Base-by-base conservation (phyloP, 2,329 filamentous ascomycete genomes). In the Xylariaceae sp. region DNA sequence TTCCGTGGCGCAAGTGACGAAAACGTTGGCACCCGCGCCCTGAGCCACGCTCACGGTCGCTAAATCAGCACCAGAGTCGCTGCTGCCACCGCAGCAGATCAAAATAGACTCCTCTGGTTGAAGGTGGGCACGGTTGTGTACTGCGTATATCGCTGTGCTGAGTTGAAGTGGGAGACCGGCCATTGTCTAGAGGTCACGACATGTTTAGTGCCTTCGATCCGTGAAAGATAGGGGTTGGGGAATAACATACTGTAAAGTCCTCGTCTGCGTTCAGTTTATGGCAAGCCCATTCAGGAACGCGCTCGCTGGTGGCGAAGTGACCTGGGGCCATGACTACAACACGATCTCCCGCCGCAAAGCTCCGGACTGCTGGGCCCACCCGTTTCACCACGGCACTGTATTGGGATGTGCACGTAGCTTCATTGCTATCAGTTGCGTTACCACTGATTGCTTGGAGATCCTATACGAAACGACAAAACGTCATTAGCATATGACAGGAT, bases 61-160 rank as follows among this genome's bases (percentile, higher is more conserved):
- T 40, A 67, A 65, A 3, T 72, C 72, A 6, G 73, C 57, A 4
- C 63, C 68, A 11, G 19, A 19, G 19, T 19, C 19, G 19, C 19
- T 19, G 19, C 71, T 69, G 3, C 69, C 60, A 1, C 65, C 72
- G 3, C 64, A 60, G 46, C 73, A 72, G 0, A 74, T 68, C 6
- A 74, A 56, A 0, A 74, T 60, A 1, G 57, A 63, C 41, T 74
- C 66, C 0, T 62, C 66, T 2, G 42, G 12, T 4, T 53, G 44
- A 0, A 73, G 32, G 2, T 60, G 40, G 0, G 67, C 71, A 2
- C 66, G 50, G 32, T 71, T 53, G 7, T 61, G 30, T 1, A 74
- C 53, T 0, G 64, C 69, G 49, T 71, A 68, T 0, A 71, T 31
- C 0, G 68, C 71, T 0, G 71, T 72, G 1, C 53, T 40, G 47